phyloP scores from a whole-genome alignment of 2,329 filamentous ascomycete genomes.

The Teratosphaeria viscida region DNA sequence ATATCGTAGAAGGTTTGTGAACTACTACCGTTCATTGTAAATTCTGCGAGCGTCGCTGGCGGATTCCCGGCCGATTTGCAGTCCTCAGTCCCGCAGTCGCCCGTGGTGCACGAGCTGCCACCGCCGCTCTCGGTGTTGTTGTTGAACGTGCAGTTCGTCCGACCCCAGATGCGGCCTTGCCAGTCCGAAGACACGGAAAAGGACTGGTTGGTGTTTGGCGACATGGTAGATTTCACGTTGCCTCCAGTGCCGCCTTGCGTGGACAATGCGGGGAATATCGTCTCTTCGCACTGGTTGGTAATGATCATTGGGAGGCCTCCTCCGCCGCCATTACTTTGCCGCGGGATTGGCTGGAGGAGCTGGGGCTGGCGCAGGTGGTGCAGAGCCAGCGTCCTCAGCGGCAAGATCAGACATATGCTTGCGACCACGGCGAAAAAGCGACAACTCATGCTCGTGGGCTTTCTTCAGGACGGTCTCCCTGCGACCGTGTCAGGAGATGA shows the following conservation, averaged over 20 bases:
- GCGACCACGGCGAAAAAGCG: background rate
- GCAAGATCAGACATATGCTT: background rate
- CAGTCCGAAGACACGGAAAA: conserved; percentile 62
- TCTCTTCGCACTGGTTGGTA: conserved; percentile 60
- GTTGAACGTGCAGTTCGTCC: conserved; percentile 72
- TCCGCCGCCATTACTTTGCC: conserved; percentile 11
- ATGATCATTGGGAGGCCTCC: conserved; percentile 47
- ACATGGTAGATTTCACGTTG: conserved; percentile 55
- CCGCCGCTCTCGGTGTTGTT: conserved; percentile 42
- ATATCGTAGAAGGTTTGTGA: conserved; percentile 74
- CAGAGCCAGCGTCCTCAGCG: background rate
- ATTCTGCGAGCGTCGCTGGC: conserved; percentile 70
- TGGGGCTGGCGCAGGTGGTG: conserved; percentile 21
- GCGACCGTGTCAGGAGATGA: background rate
- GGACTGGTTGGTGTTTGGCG: conserved; percentile 45
- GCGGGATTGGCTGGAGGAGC: conserved; percentile 9
- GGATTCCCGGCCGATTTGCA: conserved; percentile 53
- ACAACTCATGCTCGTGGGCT: background rate
- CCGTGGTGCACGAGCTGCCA: conserved; percentile 56
- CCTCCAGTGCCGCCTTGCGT: conserved; percentile 60
- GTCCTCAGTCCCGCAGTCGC: conserved; percentile 62
- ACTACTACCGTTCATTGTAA: conserved; percentile 59
- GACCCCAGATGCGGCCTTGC: conserved; percentile 73
- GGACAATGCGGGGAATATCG: conserved; percentile 65
- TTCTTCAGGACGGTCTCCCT: background rate